Conservation (phyloP, 139 green algal genomes). For the Closterium sp. region DNA sequence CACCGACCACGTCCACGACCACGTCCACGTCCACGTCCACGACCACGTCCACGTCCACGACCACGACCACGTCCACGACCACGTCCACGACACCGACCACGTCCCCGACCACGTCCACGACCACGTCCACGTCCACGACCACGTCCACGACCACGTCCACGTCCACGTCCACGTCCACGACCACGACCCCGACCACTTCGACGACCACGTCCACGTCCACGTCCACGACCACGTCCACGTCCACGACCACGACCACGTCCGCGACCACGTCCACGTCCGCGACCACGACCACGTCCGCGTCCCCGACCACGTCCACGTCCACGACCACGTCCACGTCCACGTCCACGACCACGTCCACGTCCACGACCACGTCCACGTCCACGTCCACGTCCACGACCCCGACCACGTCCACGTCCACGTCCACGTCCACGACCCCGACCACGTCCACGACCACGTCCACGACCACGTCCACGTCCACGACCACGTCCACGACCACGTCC, state of each 20-base stretch:
- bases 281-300: no score
- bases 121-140: background rate
- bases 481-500: constrained; percentile 8
- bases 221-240: background rate
- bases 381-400: background rate
- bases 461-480: constrained; percentile 9
- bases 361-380: background rate
- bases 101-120: background rate
- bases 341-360: background rate
- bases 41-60: constrained; percentile 8
- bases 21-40: constrained; percentile 10
- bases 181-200: background rate
- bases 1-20: background rate
- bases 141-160: background rate
- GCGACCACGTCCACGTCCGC: background rate
- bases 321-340: background rate
- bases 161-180: background rate
- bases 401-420: background rate
- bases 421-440: background rate
- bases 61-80: background rate
- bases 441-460: constrained; percentile 10
- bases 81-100: background rate
- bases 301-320: no score
- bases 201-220: background rate
- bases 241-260: background rate